phyloP scores from a whole-genome alignment of 768 basidiomycete genomes.

The Amanita rubescens region DNA sequence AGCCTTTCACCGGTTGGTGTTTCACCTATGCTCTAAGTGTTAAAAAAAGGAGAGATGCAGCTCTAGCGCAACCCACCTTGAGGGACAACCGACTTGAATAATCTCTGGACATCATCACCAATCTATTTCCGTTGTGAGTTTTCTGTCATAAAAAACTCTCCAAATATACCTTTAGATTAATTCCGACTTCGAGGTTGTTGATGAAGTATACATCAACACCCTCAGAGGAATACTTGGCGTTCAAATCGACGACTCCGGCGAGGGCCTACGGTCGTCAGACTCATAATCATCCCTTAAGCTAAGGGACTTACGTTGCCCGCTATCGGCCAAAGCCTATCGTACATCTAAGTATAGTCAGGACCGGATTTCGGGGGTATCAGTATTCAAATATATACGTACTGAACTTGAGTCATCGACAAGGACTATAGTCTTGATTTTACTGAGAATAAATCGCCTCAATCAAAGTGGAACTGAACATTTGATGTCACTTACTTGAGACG shows the following conservation, averaged over 20 bases:
- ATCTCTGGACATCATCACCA: constrained; percentile 5
- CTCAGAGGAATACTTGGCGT: constrained; percentile 21
- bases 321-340: constrained; percentile 13
- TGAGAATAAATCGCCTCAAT: neutral
- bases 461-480: neutral
- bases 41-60: neutral
- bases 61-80: constrained; percentile 3
- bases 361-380: neutral
- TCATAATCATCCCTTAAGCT: neutral
- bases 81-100: constrained; percentile 12
- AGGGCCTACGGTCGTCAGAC: constrained; percentile 3
- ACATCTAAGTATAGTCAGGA: constrained; percentile 11
- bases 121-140: constrained; percentile 4
- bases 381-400: constrained; percentile 6
- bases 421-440: constrained; percentile 16
- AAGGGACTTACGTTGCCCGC: constrained; percentile 11
- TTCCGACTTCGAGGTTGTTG: constrained; percentile 25
- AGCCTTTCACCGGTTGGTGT: constrained; percentile 14
- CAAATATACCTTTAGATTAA: neutral
- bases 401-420: constrained; percentile 18
- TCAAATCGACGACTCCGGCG: constrained; percentile 11
- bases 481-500: constrained; percentile 9
- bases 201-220: constrained; percentile 62
- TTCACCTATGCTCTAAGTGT: constrained; percentile 6
- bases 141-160: neutral